Percentiles rank a stretch among this genome's conserved stretches.
These are phyloP conservation scores for Backusella parvicylindrica DNA, from an alignment of 192 early-diverging fungal genomes.

Conservation along the genomic window DNA sequence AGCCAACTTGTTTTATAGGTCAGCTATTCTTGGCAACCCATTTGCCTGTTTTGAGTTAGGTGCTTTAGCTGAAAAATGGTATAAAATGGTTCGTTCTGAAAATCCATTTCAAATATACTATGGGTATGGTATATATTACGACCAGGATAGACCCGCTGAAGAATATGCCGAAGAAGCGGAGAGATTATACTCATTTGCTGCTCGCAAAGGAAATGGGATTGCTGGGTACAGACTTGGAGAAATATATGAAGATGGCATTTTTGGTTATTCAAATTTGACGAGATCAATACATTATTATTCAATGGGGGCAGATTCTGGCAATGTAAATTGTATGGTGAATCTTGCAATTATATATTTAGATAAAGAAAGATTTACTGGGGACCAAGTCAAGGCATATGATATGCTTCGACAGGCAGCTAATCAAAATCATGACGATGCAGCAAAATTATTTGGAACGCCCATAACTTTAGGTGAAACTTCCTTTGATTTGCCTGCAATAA, in stretches of 20 bases:
- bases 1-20: background rate
- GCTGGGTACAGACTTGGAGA: background rate
- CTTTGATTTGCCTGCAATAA: background rate
- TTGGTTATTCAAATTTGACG: fast-evolving
- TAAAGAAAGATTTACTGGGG: background rate
- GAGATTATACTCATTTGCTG: background rate
- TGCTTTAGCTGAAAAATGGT: too few species aligned
- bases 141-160: too few species aligned
- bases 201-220: background rate
- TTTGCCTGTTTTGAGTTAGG: background rate
- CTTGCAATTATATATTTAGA: background rate
- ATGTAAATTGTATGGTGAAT: background rate
- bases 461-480: background rate
- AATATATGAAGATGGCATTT: background rate
- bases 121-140: too few species aligned
- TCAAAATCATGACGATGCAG: background rate
- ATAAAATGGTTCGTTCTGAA: background rate
- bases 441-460: too few species aligned
- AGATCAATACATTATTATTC: background rate
- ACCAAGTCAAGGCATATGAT: constrained; percentile 5
- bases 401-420: constrained; percentile 12
- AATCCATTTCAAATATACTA: too few species aligned
- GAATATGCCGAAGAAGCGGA: background rate
- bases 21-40: background rate
- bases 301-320: background rate